Conservation (phyloP, 805 yeast species). For the Priceomyces melissophilus region DNA sequence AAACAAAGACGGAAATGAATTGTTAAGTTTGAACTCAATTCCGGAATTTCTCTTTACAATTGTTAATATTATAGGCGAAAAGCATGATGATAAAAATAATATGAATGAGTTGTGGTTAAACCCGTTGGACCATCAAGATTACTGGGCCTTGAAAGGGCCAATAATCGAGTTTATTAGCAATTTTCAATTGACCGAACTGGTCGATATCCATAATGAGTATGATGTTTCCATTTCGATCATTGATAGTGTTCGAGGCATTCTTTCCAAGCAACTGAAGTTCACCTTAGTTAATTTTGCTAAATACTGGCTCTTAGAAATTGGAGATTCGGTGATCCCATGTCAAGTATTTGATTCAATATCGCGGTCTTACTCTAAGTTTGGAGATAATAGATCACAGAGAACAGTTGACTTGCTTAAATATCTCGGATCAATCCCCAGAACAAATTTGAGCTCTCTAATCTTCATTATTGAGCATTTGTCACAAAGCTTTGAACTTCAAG, state of each 20-base stretch:
- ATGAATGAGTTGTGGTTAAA: constrained; percentile 20
- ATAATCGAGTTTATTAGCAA: constrained; percentile 20
- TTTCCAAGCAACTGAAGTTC: constrained; percentile 6
- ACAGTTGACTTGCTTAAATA: constrained; percentile 20
- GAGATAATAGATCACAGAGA: constrained; percentile 10
- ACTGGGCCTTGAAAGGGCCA: constrained; percentile 34
- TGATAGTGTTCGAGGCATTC: constrained; percentile 11
- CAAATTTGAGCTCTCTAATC: constrained; percentile 35
- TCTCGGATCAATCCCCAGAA: constrained; percentile 34
- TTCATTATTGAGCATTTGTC: constrained; percentile 34
- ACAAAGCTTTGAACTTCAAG: constrained; percentile 17
- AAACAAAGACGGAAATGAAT: constrained; percentile 8
- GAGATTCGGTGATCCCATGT: constrained; percentile 41
- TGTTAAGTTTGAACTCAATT: constrained; percentile 26
- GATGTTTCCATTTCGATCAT: constrained; percentile 21
- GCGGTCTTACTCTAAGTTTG: constrained; percentile 10
- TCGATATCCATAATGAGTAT: constrained; percentile 16
- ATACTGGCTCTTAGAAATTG: constrained; percentile 39
- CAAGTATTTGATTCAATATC: constrained; percentile 33
- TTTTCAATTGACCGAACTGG: constrained; percentile 8
- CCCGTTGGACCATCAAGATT: constrained; percentile 29
- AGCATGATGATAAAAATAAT: constrained; percentile 1
- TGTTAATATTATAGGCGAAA: constrained; percentile 17
- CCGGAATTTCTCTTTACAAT: constrained; percentile 28
- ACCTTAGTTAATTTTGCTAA: constrained; percentile 30